Base-by-base conservation (phyloP, 192 early-diverging fungal genomes). In the Endogone sp. region DNA sequence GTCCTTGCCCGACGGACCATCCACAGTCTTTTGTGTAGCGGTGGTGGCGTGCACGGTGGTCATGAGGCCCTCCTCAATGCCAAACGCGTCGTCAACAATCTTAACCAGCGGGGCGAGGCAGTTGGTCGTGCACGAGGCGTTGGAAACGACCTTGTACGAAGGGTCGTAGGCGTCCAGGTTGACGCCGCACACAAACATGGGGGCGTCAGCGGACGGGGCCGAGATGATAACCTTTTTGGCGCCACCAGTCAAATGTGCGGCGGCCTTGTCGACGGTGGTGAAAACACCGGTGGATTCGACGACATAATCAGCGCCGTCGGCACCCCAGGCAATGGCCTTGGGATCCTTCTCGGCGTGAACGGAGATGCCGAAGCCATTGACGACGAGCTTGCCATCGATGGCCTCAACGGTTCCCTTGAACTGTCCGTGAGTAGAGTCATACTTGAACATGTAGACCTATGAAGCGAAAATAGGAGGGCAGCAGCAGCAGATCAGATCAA, bases 61-160 rank as follows among this genome's bases (percentile, higher is more conserved):
- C 97, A 99, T 99, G 64, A 99, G 84, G 76, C 91, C 97, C 85
- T 98, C 95, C 62, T 89, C 81, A 75, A 99, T 94, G 64, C 94
- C 95, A 79, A 97, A 98, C 77, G 95, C 86, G 76, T 97, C 95
- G 79, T 99, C 73, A 77, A 99, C 86, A 68, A 98, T 92, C 88
- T 98, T 97, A 83, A 94, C 95, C 67, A 99, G 86, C 60, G 97
- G 95, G 26, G 97, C 97, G 65, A 99, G 82, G 84, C 97, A 98
- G 91, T 98, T 99, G 91, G 97, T 99, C 70, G 97, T 99, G 91
- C 97, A 99, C 28, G 97, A 99, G 65, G 97, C 97, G 82, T 99
- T 99, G 69, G 95, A 97, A 71, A 99, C 86, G 68, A 99, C 90
- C 31, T 91, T 84, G 81, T 92, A 89, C 67, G 79, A 81, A 54